Evolutionary conservation across 495 filamentous ascomycete genomes (phyloP), one percentile per base, ranked within the genome.

Genomic region (Diplogelasinospora grovesii): DNA sequence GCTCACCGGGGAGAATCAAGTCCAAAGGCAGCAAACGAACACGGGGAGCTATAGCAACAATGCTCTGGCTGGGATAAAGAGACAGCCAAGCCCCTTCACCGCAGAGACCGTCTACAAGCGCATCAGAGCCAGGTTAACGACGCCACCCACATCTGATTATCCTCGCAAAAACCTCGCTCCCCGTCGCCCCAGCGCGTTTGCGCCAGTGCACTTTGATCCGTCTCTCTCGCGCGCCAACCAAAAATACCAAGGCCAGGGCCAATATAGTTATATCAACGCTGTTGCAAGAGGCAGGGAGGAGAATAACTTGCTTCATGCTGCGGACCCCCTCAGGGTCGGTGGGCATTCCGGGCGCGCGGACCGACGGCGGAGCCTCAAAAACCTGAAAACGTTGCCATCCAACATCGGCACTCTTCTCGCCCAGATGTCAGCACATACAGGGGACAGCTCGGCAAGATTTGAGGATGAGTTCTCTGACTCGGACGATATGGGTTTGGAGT

Each of bases 31-130:
- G 19, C 49, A 40, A 46, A 32, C 26, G 41, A 57, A 49, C 49
- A 46, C 40, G 28, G 47, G 57, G 28, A 55, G 34, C 36, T 61
- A 41, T 49, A 53, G 55, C 39, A 22, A 22, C 46, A 61, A 61
- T 43, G 53, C 51, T 10, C 35, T 41, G 3, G 36, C 49, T 4
- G 54, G 56, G 14, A 46, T 59, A 22, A 73, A 71, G 45, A 50
- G 69, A 22, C 46, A 63, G 7, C 45, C 58, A 0, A 73, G 69
- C 38, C 71, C 70, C 13, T 74, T 75, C 41, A 69, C 69, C 31
- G 61, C 66, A 27, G 67, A 73, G 33, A 70, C 69, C 1, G 71
- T 77, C 5, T 75, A 65, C 48, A 70, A 73, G 38, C 64, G 64
- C 9, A 64, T 77, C n/a, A 42, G 52, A 21, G 67, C 65, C 1